These are phyloP conservation scores for Tetrahymena malaccensis DNA, from an alignment of 73 alveolate genomes.

Conservation along the genomic window DNA sequence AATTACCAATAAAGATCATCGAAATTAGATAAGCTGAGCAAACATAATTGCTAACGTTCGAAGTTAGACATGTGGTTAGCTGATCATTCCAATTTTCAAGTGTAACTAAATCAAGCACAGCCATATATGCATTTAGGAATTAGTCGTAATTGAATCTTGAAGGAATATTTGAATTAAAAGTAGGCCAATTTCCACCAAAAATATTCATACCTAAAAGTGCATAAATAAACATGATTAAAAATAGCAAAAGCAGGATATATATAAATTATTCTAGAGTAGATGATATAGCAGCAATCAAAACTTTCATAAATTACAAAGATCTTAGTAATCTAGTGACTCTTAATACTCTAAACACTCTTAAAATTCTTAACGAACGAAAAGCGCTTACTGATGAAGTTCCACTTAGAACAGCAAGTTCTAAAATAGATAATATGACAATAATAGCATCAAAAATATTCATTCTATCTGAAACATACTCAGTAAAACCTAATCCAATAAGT, in stretches of 20 bases:
- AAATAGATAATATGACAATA: slow-evolving; percentile 73
- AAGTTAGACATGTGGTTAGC: slow-evolving; percentile 53
- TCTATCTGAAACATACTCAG: slow-evolving; percentile 77
- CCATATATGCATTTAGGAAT: slow-evolving; percentile 72
- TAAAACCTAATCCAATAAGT: slow-evolving; percentile 86
- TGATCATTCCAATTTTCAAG: slow-evolving; percentile 86
- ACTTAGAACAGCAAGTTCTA: slow-evolving; percentile 71
- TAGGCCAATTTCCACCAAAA: slow-evolving; percentile 70
- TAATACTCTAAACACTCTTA: slow-evolving; percentile 90
- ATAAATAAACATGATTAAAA: slow-evolving; percentile 82
- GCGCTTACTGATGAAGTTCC: slow-evolving; percentile 55
- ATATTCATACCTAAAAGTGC: slow-evolving; percentile 92
- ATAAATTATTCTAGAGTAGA: slow-evolving; percentile 67
- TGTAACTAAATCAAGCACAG: slow-evolving; percentile 88
- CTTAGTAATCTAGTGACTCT: slow-evolving; percentile 87
- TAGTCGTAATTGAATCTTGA: slow-evolving; percentile 71
- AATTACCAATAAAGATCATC: slow-evolving; percentile 94
- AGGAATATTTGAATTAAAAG: slow-evolving; percentile 36
- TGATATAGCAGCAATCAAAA: slow-evolving; percentile 69
- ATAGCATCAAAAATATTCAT: slow-evolving; percentile 90
- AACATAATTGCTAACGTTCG: slow-evolving; percentile 37
- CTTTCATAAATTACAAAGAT: slow-evolving; percentile 78
- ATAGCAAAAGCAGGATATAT: slow-evolving; percentile 69
- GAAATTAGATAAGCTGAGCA: slow-evolving; percentile 69
- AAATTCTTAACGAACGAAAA: slow-evolving; percentile 83